A percentile compares a stretch with the other conserved stretches of the same genome.
Evolutionary conservation across 1,284 basidiomycete species (phyloP).

Genomic region (Farysia itapuensis): DNA sequence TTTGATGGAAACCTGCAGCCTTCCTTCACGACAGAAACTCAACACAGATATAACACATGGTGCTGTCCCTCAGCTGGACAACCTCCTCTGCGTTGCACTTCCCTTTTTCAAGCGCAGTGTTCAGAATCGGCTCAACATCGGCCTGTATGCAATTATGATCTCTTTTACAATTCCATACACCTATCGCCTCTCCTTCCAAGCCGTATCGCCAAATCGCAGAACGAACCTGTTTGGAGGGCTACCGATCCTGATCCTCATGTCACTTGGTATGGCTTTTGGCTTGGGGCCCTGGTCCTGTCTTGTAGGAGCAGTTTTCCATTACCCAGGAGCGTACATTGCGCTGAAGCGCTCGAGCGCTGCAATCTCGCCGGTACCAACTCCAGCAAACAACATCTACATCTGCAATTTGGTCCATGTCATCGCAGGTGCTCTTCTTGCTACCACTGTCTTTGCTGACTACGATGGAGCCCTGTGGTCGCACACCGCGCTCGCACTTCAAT

Average conservation of each 20-base stretch:
- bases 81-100: constrained; percentile 31
- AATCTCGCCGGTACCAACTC: constrained; percentile 26
- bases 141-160: constrained; percentile 24
- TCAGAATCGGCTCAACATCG: constrained; percentile 25
- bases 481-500: constrained; percentile 16
- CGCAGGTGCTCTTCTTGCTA: constrained; percentile 6
- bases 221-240: constrained; percentile 17
- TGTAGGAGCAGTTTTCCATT: constrained; percentile 16
- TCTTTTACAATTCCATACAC: constrained; percentile 13
- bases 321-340: constrained; percentile 18
- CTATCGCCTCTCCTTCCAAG: constrained; percentile 33
- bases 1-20: constrained; percentile 4
- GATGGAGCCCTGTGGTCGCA: constrained; percentile 14
- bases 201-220: constrained; percentile 38
- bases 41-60: constrained; percentile 25
- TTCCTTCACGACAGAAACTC: constrained; percentile 27
- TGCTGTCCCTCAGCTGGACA: constrained; percentile 19
- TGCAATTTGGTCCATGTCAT: constrained; percentile 20
- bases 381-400: constrained; percentile 27
- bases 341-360: constrained; percentile 23
- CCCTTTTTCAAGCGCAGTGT: constrained; percentile 18
- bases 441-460: constrained; percentile 8
- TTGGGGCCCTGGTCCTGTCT: constrained; percentile 22
- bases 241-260: constrained; percentile 20
- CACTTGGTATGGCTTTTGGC: constrained; percentile 19